phyloP scores from a whole-genome alignment of 305 asterid species.

The Fraxinus xanthoxyloides region DNA sequence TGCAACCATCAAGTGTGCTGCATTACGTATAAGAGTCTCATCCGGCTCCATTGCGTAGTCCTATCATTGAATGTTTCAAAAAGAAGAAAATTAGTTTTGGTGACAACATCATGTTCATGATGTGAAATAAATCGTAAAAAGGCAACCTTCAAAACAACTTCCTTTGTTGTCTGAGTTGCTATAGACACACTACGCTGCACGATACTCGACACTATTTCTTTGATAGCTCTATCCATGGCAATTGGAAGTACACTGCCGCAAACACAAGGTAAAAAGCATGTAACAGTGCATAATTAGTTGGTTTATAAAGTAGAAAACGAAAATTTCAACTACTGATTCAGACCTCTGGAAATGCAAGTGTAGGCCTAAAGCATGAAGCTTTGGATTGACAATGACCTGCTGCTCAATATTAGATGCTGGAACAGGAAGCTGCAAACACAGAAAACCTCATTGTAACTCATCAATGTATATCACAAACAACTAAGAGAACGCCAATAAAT shows the following conservation, averaged over 20 bases:
- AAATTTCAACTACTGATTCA: conserved; percentile 27
- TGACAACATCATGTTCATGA: background rate
- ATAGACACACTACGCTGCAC: conserved; percentile 96
- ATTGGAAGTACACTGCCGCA: conserved; percentile 76
- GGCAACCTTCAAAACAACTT: conserved; percentile 84
- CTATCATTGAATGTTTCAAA: conserved; percentile 28
- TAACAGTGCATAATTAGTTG: background rate
- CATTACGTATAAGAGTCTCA: conserved; percentile 87
- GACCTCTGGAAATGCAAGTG: conserved; percentile 91
- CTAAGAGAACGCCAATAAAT: conserved; percentile 4
- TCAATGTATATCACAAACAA: conserved; percentile 4
- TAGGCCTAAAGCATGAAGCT: conserved; percentile 71
- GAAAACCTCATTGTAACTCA: conserved; percentile 5
- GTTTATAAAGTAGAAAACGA: conserved; percentile 2
- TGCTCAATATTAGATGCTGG: conserved; percentile 89
- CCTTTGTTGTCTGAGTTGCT: conserved; percentile 98
- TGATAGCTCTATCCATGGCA: conserved; percentile 94
- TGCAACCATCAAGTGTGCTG: conserved; percentile 99
- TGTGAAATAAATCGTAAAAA: background rate
- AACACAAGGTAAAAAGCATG: conserved; percentile 5
- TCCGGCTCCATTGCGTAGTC: conserved; percentile 97
- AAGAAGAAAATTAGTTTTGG: background rate
- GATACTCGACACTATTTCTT: conserved; percentile 86
- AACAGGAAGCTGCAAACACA: conserved; percentile 61
- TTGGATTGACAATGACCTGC: conserved; percentile 81